Evolutionary conservation across 768 basidiomycete genomes (phyloP), one percentile per base, ranked within the genome.

Genomic region (Boletus tylopilopsis): DNA sequence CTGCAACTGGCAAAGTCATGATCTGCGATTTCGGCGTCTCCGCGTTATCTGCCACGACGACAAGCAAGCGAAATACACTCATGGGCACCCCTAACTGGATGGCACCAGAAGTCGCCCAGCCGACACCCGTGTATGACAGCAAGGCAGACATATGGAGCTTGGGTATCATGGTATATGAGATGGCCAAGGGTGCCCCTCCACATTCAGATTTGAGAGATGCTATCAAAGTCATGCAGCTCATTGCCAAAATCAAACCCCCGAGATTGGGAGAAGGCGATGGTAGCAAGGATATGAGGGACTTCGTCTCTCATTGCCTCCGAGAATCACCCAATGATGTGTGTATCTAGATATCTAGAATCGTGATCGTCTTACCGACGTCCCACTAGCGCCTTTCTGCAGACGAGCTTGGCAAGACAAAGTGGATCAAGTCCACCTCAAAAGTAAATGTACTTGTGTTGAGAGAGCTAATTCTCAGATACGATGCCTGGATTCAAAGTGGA

Each of bases 11-110:
- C 13, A 91, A 92, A 61, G 90, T 98, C 60, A 85, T 96, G 75
- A 87, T 99, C 23, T 95, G 93, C 65, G 96, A 99, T 71, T 99
- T 99, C 67, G 96, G 96, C 24, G 96, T 99, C 40, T 96, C 95
- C 5, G 96, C 94, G 3, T 80, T 96, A 32, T 79, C 97, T 45
- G 80, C 83, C 22, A 90, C 84, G 15, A 76, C 83, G 3, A 83
- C 85, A 11, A 92, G 91, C 67, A 98, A 98, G 68, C 83, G 96
- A 21, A 93, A 94, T 45, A 99, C 96, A 0, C 81, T 98, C 62
- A 92, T 94, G 53, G 96, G 96, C 2, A 98, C 96, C 2, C 95
- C 94, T 0, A 92, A 96, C 65, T 98, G 95, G 95, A 99, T 99
- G 96, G 96, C 96, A 0, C 96, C 96, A 0, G 96, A 99, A 68